These are phyloP conservation scores for Botrytis pseudocinerea DNA, from an alignment of 2,329 filamentous ascomycete species.

Conservation along the genomic window DNA sequence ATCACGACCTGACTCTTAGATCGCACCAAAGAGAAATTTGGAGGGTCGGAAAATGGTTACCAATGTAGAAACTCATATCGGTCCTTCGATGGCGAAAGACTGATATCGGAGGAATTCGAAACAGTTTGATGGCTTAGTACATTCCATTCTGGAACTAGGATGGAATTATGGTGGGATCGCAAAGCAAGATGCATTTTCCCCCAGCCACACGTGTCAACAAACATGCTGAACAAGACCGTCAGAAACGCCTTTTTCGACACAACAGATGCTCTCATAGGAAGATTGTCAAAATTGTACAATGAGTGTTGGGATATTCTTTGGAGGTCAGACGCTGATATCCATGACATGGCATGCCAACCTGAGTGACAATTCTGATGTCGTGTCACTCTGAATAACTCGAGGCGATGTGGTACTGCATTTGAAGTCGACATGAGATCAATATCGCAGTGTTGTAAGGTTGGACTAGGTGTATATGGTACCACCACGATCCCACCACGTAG, in stretches of 20 bases:
- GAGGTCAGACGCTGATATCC: constrained; percentile 21
- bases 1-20: constrained; percentile 1
- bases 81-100: constrained; percentile 23
- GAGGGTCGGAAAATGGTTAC: constrained; percentile 9
- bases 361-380: constrained; percentile 13
- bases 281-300: not conserved
- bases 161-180: constrained; percentile 5
- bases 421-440: constrained; percentile 20
- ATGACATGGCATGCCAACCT: constrained; percentile 5
- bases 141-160: constrained; percentile 20
- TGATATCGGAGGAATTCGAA: constrained; percentile 2
- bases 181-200: constrained; percentile 8
- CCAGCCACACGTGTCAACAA: constrained; percentile 15
- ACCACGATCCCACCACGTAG: not conserved
- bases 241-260: constrained; percentile 14
- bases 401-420: constrained; percentile 14
- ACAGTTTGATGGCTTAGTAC: constrained; percentile 8
- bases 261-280: constrained; percentile 1
- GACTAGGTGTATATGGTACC: not conserved
- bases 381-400: constrained; percentile 18
- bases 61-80: constrained; percentile 23
- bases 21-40: constrained; percentile 3
- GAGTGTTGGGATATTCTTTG: not conserved
- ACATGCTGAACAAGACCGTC: not conserved
- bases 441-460: not conserved